Evolutionary conservation across 768 basidiomycete species (phyloP).

Genomic region (Podaxis sp.): DNA sequence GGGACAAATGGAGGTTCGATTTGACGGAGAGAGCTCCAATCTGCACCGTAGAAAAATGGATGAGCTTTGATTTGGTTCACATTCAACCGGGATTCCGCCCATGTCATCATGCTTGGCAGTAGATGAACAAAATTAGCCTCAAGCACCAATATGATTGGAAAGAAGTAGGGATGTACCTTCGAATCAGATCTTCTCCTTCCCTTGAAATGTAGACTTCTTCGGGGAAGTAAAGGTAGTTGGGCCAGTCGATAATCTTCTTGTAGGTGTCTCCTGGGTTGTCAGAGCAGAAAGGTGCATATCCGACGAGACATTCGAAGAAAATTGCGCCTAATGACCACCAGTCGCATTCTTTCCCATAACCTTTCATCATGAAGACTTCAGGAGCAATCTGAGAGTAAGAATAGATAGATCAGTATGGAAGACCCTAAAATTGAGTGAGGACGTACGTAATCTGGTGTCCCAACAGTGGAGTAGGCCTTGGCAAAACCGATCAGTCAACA

Average conservation of each 20-base stretch:
- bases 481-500: slow-evolving; percentile 2
- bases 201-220: slow-evolving; percentile 92
- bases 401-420: not conserved
- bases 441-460: slow-evolving; percentile 55
- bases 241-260: slow-evolving; percentile 98
- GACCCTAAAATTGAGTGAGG: not conserved
- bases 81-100: slow-evolving; percentile 67
- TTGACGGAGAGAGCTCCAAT: slow-evolving; percentile 87
- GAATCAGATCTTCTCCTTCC: slow-evolving; percentile 88
- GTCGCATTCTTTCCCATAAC: slow-evolving; percentile 98
- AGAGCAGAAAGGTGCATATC: slow-evolving; percentile 96
- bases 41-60: slow-evolving; percentile 93
- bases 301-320: slow-evolving; percentile 98
- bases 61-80: slow-evolving; percentile 89
- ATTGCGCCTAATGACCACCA: slow-evolving; percentile 99
- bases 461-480: slow-evolving; percentile 91
- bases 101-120: slow-evolving; percentile 74
- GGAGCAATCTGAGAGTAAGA: slow-evolving; percentile 80
- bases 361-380: slow-evolving; percentile 95
- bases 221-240: slow-evolving; percentile 85
- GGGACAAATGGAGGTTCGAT: slow-evolving; percentile 98
- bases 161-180: slow-evolving; percentile 47
- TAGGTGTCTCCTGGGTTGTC: slow-evolving; percentile 98
- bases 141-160: not conserved
- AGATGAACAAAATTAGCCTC: not conserved